phyloP scores from a whole-genome alignment of 2,329 filamentous ascomycete species.

The Paraconiothyrium brasiliense region DNA sequence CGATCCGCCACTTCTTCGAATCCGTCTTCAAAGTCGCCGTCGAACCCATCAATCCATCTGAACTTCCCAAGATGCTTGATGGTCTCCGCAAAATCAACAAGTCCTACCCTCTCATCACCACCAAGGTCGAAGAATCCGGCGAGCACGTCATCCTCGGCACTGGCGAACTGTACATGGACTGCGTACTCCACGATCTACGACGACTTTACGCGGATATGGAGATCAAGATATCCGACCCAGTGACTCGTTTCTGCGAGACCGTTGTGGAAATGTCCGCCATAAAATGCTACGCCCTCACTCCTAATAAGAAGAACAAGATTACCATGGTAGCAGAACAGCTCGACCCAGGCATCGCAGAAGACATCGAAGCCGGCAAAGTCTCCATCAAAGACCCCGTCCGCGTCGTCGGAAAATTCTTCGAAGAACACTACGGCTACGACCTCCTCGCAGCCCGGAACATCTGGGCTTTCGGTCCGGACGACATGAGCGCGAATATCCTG shows the following conservation, averaged over 20 bases:
- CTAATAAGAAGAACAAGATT: conserved; percentile 99
- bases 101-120: conserved; percentile 93
- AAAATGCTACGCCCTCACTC: conserved; percentile 96
- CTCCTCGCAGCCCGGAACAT: conserved; percentile 92
- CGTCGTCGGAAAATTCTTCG: conserved; percentile 95
- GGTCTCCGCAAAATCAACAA: conserved; percentile 97
- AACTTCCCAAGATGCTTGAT: conserved; percentile 98
- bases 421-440: conserved; percentile 97
- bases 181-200: conserved; percentile 92
- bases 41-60: conserved; percentile 96
- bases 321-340: conserved; percentile 98
- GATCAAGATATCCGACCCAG: conserved; percentile 97
- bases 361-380: conserved; percentile 91
- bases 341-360: conserved; percentile 91
- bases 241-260: conserved; percentile 97
- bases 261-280: conserved; percentile 97
- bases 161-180: conserved; percentile 99
- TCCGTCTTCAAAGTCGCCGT: conserved; percentile 98
- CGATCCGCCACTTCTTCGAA: conserved; percentile 93
- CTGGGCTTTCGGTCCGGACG: conserved; percentile 98
- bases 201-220: conserved; percentile 98
- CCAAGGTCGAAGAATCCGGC: conserved; percentile 97
- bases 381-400: conserved; percentile 92
- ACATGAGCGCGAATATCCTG: conserved; percentile 92
- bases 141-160: conserved; percentile 96